phyloP scores from a whole-genome alignment of 2,329 filamentous ascomycete species.

The Pseudogymnoascus sp. region DNA sequence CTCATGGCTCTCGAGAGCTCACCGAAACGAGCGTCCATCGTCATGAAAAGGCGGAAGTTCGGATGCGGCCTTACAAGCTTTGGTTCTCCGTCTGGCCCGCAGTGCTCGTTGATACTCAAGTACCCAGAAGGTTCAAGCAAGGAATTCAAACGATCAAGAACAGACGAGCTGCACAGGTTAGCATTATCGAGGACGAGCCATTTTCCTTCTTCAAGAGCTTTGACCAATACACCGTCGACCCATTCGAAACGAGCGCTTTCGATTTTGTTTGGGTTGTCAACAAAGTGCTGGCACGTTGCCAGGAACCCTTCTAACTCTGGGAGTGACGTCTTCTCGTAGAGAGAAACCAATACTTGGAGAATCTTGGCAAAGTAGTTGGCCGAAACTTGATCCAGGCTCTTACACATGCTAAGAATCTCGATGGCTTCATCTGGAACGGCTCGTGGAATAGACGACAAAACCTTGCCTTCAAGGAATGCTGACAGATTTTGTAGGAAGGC shows the following conservation, averaged over 20 bases:
- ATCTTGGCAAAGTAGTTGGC: slow-evolving; percentile 23
- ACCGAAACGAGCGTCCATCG: slow-evolving; percentile 84
- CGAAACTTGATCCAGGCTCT: slow-evolving; percentile 20
- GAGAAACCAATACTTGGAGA: slow-evolving; percentile 27
- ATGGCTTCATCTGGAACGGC: slow-evolving; percentile 42
- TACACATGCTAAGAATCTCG: slow-evolving; percentile 45
- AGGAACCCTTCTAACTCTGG: slow-evolving; percentile 23
- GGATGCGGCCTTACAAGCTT: slow-evolving; percentile 74
- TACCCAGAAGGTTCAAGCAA: slow-evolving; percentile 84
- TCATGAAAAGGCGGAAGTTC: slow-evolving; percentile 87
- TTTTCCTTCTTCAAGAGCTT: slow-evolving; percentile 74
- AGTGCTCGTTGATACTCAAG: slow-evolving; percentile 89
- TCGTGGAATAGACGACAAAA: slow-evolving; percentile 42
- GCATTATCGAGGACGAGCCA: slow-evolving; percentile 97
- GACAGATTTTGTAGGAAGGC: slow-evolving; percentile 48
- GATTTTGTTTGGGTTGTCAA: slow-evolving; percentile 48
- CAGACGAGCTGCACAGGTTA: slow-evolving; percentile 90
- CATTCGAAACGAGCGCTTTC: slow-evolving; percentile 84
- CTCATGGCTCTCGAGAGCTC: slow-evolving; percentile 95
- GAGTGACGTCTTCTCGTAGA: slow-evolving; percentile 36
- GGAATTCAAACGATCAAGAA: slow-evolving; percentile 90
- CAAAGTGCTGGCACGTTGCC: slow-evolving; percentile 31
- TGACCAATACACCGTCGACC: slow-evolving; percentile 87
- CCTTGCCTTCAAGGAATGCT: slow-evolving; percentile 43
- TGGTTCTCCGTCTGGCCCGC: slow-evolving; percentile 71